Conservation (phyloP, 768 basidiomycete species). For the Lentinula boryana region DNA sequence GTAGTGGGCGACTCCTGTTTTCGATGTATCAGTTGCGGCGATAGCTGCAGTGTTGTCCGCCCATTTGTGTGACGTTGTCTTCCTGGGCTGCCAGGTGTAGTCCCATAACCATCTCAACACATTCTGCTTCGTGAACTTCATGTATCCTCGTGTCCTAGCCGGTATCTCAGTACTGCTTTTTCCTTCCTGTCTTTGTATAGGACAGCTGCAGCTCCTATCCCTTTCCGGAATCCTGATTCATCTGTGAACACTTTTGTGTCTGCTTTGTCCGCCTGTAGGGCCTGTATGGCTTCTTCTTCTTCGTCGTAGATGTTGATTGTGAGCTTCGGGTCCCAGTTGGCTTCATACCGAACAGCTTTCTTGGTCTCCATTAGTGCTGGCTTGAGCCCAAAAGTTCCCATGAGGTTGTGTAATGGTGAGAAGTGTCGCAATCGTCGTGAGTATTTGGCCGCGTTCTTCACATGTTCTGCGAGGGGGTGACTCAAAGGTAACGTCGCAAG, state of each 20-base stretch:
- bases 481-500: slow-evolving; percentile 5
- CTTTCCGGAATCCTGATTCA: slow-evolving; percentile 7
- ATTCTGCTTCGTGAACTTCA: neutral
- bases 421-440: neutral
- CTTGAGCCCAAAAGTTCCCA: slow-evolving; percentile 2
- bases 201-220: slow-evolving; percentile 6
- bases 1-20: neutral
- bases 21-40: neutral
- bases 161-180: neutral
- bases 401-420: slow-evolving; percentile 4
- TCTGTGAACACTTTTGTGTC: slow-evolving; percentile 8
- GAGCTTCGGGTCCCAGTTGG: neutral
- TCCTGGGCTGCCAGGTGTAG: neutral
- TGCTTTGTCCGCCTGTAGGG: neutral
- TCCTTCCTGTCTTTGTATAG: neutral
- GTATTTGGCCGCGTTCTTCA: neutral
- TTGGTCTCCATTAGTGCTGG: neutral
- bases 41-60: neutral
- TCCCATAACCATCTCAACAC: neutral
- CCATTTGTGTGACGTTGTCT: neutral
- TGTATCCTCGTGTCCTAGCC: neutral
- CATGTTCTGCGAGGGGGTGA: slow-evolving; percentile 1
- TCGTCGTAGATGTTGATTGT: neutral
- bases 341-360: neutral
- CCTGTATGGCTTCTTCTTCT: neutral